These are phyloP conservation scores for Fraxinus greggii DNA, from an alignment of 305 asterid genomes.

Conservation along the genomic window DNA sequence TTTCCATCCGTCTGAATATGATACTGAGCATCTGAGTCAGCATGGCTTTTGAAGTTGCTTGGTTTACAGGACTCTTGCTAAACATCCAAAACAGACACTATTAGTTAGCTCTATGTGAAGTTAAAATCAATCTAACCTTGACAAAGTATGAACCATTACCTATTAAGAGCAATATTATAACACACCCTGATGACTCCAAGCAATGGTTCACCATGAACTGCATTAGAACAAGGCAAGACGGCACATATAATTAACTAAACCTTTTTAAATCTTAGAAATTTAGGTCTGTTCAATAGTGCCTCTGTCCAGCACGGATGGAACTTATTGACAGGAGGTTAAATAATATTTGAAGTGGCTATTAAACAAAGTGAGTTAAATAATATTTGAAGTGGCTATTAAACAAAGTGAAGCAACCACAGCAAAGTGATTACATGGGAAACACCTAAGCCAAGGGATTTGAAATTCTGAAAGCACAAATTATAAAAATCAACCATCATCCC, in stretches of 20 bases:
- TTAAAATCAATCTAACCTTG: conserved; percentile 27
- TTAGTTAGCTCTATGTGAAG: conserved; percentile 31
- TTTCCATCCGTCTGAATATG: conserved; percentile 87
- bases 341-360: conserved; percentile 8
- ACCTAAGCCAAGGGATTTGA: not conserved
- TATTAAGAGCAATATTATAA: conserved; percentile 94
- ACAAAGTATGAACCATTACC: conserved; percentile 49
- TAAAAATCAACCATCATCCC: not conserved
- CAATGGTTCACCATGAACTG: conserved; percentile 98
- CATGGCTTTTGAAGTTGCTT: conserved; percentile 98
- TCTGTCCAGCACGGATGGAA: not conserved
- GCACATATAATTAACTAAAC: conserved; percentile 23
- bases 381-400: conserved; percentile 10
- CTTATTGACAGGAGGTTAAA: not conserved
- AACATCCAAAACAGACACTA: conserved; percentile 39
- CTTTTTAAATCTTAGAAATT: not conserved
- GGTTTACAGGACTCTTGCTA: conserved; percentile 98
- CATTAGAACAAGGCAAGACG: conserved; percentile 34
- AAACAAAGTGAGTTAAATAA: conserved; percentile 3
- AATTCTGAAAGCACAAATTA: not conserved
- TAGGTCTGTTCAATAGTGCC: not conserved
- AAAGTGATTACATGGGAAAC: not conserved
- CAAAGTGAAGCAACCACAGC: not conserved
- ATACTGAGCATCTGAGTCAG: conserved; percentile 92
- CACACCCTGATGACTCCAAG: conserved; percentile 92